phyloP scores from a whole-genome alignment of 2,329 filamentous ascomycete species.

The Polychaeton citri region DNA sequence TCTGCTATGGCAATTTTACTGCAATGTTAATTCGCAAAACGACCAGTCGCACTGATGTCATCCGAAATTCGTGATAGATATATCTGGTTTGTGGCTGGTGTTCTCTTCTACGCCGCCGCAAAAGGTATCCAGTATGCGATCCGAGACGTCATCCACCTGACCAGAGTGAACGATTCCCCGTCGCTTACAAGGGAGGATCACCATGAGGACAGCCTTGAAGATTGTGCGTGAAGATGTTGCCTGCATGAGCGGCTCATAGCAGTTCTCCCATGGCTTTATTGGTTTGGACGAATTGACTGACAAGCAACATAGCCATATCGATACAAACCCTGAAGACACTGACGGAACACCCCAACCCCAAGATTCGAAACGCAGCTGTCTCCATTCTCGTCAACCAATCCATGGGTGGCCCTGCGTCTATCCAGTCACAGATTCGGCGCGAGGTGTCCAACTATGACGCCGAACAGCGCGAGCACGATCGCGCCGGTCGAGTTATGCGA shows the following conservation, averaged over 20 bases:
- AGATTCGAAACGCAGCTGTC: conserved; percentile 27
- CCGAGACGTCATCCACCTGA: conserved; percentile 46
- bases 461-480: conserved; percentile 4
- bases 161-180: conserved; percentile 43
- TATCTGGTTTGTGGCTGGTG: conserved; percentile 33
- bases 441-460: conserved; percentile 6
- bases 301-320: conserved; percentile 22
- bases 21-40: no score
- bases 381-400: conserved; percentile 15
- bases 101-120: conserved; percentile 47
- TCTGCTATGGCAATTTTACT: no score
- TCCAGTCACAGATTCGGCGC: conserved; percentile 13
- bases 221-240: conserved; percentile 18
- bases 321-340: conserved; percentile 28
- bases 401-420: conserved; percentile 2
- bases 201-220: conserved; percentile 63
- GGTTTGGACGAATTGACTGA: neutral
- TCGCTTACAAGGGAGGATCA: conserved; percentile 34
- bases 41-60: conserved; percentile 14
- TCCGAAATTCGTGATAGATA: conserved; percentile 29
- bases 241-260: neutral
- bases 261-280: neutral
- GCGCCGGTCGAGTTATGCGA: conserved; percentile 7
- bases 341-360: conserved; percentile 26
- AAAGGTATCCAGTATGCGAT: conserved; percentile 47